Evolutionary conservation across 305 asterid genomes (phyloP), one percentile per base, ranked within the genome.

Genomic region (Fraxinus platypoda): DNA sequence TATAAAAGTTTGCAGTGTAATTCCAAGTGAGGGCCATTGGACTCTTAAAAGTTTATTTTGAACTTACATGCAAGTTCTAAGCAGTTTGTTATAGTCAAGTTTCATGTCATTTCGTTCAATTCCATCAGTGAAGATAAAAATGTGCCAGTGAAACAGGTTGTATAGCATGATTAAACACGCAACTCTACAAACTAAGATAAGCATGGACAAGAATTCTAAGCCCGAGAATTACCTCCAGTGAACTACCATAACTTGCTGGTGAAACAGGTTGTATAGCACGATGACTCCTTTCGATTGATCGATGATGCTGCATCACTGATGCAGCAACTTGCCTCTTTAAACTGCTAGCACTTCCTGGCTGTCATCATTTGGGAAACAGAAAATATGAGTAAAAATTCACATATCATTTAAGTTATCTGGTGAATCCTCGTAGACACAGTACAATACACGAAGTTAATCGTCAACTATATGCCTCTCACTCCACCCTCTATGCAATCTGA

Each of bases 221-320:
- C 8, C 33, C 2, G 4, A 23, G 37, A 13, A 68, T 52, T 89
- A 95, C 98, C 98, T 95, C 99, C 93, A 95, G 83, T 4, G 97
- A 95, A 86, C 99, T 94, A 12, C 93, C 94, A 77, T 92, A 93
- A 85, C 98, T 95, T 3, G 98, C 98, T 7, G 98, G 98, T 26
- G 97, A 95, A 31, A 88, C 91, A 8, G 97, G 97, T 84, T 93
- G 99, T 80, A 95, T 82, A 75, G 96, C 97, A 87, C 79, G 93
- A 78, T 81, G 88, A 76, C 77, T 90, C 88, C 92, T 90, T 83
- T 93, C 93, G 6, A 85, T 77, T 5, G 90, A 77, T 46, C 90
- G 93, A 85, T 92, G 95, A 85, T 91, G 97, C 46, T 90, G 97
- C 97, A 91, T 91, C 78, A 91, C 82, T 28, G 97, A 85, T 28